Evolutionary conservation across 164 flowering plant genomes (phyloP).

Genomic region (Euptelea pleiosperma): DNA sequence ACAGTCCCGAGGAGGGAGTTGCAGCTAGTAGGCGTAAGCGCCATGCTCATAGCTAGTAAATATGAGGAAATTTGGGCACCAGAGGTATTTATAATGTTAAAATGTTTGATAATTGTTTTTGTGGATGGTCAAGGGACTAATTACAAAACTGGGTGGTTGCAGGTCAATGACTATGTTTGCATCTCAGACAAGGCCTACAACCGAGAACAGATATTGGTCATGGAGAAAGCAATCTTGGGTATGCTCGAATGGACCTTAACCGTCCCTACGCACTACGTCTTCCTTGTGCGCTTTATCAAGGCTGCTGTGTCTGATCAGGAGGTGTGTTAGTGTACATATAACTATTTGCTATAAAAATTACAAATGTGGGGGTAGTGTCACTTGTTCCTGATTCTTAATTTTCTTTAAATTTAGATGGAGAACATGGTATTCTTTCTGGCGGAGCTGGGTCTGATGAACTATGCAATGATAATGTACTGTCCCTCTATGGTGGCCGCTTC

Average conservation of each 20-base stretch:
- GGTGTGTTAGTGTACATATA: no score
- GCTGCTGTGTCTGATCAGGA: conserved; percentile 48
- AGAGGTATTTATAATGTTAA: conserved; percentile 39
- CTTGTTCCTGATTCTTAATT: neutral
- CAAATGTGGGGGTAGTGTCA: no score
- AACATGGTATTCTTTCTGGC: conserved; percentile 56
- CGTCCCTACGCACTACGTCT: conserved; percentile 69
- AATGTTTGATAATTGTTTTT: no score
- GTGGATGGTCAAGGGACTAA: no score
- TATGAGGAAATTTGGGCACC: conserved; percentile 92
- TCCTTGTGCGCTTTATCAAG: conserved; percentile 72
- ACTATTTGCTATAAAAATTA: no score
- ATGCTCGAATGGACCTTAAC: conserved; percentile 69
- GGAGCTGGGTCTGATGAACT: conserved; percentile 69
- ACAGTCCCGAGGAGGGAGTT: conserved; percentile 52
- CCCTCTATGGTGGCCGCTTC: conserved; percentile 86
- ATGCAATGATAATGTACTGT: conserved; percentile 35
- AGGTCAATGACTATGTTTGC: conserved; percentile 70
- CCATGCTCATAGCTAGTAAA: conserved; percentile 75
- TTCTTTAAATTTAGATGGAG: conserved; percentile 36
- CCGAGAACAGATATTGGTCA: conserved; percentile 47
- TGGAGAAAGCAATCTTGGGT: conserved; percentile 69
- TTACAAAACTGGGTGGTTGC: conserved; percentile 18
- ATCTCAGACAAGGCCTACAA: conserved; percentile 61
- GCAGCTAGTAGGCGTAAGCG: conserved; percentile 64